phyloP scores from a whole-genome alignment of 2,329 filamentous ascomycete genomes.

The Fusarium setosum region DNA sequence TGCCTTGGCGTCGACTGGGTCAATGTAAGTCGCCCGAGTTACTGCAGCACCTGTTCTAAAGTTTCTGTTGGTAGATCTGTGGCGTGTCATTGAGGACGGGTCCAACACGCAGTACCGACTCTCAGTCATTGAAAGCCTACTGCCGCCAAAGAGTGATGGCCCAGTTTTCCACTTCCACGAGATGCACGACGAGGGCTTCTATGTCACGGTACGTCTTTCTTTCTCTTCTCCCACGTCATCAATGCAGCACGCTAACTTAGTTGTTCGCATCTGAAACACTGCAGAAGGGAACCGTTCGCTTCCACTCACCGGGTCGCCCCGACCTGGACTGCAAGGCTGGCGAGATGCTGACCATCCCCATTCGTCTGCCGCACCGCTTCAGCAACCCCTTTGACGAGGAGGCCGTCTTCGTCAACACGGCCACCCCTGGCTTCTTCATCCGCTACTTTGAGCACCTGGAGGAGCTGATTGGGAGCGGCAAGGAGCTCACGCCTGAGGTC shows the following conservation, averaged over 20 bases:
- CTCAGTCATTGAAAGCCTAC: constrained; percentile 30
- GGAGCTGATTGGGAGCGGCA: constrained; percentile 25
- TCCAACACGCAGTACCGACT: constrained; percentile 36
- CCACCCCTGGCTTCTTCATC: constrained; percentile 15
- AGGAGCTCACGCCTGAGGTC: constrained; percentile 27
- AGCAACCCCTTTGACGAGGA: constrained; percentile 15
- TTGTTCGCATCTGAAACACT: no score
- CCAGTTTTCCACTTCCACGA: constrained; percentile 18
- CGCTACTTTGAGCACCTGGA: constrained; percentile 24
- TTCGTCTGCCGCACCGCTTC: constrained; percentile 16
- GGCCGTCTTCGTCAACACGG: constrained; percentile 20
- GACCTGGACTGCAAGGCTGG: constrained; percentile 14
- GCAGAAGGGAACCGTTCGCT: constrained; percentile 12
- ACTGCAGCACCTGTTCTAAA: background rate
- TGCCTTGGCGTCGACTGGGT: constrained; percentile 34
- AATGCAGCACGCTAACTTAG: no score
- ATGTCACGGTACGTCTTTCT: no score
- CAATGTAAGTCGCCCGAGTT: constrained; percentile 31
- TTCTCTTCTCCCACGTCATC: no score
- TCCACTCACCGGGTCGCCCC: constrained; percentile 11
- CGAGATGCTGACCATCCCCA: constrained; percentile 13
- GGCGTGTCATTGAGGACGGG: constrained; percentile 34
- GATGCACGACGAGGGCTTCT: constrained; percentile 23
- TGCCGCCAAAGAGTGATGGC: constrained; percentile 30
- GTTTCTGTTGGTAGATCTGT: constrained; percentile 13